A percentile compares a stretch with the other conserved stretches of the same genome.
phyloP scores from a whole-genome alignment of 495 filamentous ascomycete species.

The Filosporella fistucella region DNA sequence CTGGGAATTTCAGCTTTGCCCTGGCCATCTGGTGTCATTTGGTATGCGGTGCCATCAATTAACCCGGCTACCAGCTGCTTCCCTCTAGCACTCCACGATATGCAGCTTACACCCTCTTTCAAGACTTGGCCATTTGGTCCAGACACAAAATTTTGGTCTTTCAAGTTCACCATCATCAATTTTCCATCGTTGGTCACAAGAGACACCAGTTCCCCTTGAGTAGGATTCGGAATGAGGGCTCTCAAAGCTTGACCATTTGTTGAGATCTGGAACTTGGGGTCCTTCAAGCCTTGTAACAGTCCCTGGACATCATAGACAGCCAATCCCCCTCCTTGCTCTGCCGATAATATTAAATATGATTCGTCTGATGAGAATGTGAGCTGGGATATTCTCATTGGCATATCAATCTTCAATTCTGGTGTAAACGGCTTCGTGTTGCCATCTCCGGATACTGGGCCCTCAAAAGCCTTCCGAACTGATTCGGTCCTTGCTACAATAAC shows the following conservation, averaged over 20 bases:
- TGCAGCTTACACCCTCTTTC: conserved; percentile 72
- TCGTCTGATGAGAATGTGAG: conserved; percentile 86
- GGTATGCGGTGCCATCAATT: conserved; percentile 71
- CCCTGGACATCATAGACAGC: conserved; percentile 72
- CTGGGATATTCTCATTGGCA: conserved; percentile 78
- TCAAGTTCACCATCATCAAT: conserved; percentile 77
- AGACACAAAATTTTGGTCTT: conserved; percentile 46
- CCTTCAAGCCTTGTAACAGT: conserved; percentile 59
- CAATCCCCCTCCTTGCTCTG: conserved; percentile 76
- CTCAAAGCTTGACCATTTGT: conserved; percentile 74
- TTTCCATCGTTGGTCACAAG: conserved; percentile 76
- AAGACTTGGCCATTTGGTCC: conserved; percentile 62
- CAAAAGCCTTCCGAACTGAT: conserved; percentile 71
- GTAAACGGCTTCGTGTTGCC: conserved; percentile 66
- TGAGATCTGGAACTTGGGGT: conserved; percentile 62
- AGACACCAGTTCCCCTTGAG: conserved; percentile 61
- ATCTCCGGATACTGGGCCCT: conserved; percentile 47
- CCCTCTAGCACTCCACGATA: conserved; percentile 87
- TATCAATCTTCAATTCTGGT: conserved; percentile 65
- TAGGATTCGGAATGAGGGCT: conserved; percentile 76
- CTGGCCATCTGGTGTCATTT: conserved; percentile 76
- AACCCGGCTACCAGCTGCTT: conserved; percentile 91
- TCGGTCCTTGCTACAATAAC: conserved; percentile 75
- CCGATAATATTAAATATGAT: conserved; percentile 74
- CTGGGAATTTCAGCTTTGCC: conserved; percentile 74